phyloP scores from a whole-genome alignment of 2,329 filamentous ascomycete genomes.

The Xylariaceae sp. region DNA sequence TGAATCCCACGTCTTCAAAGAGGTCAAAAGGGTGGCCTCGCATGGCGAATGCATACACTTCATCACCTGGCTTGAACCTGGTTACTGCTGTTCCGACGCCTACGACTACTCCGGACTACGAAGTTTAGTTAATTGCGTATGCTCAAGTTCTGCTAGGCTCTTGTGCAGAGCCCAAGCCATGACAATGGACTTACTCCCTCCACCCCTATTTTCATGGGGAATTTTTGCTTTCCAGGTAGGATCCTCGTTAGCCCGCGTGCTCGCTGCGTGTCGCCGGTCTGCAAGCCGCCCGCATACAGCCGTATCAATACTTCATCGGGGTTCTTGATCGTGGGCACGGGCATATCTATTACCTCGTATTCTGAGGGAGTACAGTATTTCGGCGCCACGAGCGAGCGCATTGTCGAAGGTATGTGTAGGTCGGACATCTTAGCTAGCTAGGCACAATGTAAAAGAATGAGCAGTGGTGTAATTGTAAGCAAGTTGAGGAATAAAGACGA shows the following conservation, averaged over 20 bases:
- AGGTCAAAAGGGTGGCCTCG: slow-evolving; percentile 45
- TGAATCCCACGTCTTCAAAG: slow-evolving; percentile 40
- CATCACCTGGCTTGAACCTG: slow-evolving; percentile 41
- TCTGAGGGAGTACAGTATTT: slow-evolving; percentile 46
- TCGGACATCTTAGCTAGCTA: slow-evolving; percentile 6
- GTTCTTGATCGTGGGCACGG: slow-evolving; percentile 50
- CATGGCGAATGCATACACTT: slow-evolving; percentile 47
- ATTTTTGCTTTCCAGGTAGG: slow-evolving; percentile 36
- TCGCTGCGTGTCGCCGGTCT: slow-evolving; percentile 44
- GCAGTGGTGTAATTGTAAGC: no score
- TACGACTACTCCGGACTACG: slow-evolving; percentile 39
- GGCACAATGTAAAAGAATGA: no score
- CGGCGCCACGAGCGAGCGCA: slow-evolving; percentile 51
- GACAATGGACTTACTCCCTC: slow-evolving; percentile 21
- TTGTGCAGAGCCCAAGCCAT: neutral
- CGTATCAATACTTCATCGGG: slow-evolving; percentile 49
- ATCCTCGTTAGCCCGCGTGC: slow-evolving; percentile 45
- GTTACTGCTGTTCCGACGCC: slow-evolving; percentile 39
- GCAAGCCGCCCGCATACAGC: slow-evolving; percentile 8
- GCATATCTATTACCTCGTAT: slow-evolving; percentile 50
- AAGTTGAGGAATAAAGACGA: no score
- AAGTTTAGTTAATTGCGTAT: no score
- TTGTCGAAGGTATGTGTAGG: slow-evolving; percentile 37
- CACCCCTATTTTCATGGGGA: slow-evolving; percentile 6
- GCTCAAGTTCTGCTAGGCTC: no score